phyloP scores from a whole-genome alignment of 2,329 filamentous ascomycete species.

The Colletotrichum noveboracense region DNA sequence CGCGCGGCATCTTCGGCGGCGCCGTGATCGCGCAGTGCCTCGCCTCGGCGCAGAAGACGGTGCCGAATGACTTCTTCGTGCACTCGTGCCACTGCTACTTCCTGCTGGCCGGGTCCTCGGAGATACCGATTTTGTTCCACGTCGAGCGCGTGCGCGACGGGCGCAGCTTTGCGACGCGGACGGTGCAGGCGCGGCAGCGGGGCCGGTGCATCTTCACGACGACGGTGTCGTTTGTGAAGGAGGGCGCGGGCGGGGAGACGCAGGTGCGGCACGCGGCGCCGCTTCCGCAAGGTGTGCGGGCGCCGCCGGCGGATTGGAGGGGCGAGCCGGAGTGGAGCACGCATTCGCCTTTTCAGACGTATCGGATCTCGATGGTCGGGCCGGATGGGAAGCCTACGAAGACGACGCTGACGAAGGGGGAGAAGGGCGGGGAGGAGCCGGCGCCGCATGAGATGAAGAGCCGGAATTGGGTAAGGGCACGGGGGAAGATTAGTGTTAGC shows the following conservation, averaged over 20 bases:
- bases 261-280: conserved; percentile 69
- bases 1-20: conserved; percentile 92
- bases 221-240: conserved; percentile 85
- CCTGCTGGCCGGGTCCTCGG: conserved; percentile 84
- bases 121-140: conserved; percentile 90
- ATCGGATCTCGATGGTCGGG: conserved; percentile 43
- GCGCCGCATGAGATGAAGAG: conserved; percentile 8
- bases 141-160: conserved; percentile 94
- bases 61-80: conserved; percentile 78
- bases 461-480: conserved; percentile 73
- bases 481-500: conserved; percentile 73
- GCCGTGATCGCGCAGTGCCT: conserved; percentile 93
- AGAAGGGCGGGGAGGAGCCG: conserved; percentile 48
- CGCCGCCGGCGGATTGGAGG: conserved; percentile 40
- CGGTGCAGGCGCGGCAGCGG: conserved; percentile 91
- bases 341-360: conserved; percentile 55
- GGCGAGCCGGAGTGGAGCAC: conserved; percentile 54
- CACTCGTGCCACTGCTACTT: conserved; percentile 99
- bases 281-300: conserved; percentile 53
- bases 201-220: conserved; percentile 94
- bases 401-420: neutral
- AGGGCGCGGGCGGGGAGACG: conserved; percentile 57
- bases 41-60: conserved; percentile 85
- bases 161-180: conserved; percentile 86
- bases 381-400: neutral